Evolutionary conservation across 2,329 filamentous ascomycete species (phyloP).

Genomic region (Ophiocordyceps camponoti-floridani): DNA sequence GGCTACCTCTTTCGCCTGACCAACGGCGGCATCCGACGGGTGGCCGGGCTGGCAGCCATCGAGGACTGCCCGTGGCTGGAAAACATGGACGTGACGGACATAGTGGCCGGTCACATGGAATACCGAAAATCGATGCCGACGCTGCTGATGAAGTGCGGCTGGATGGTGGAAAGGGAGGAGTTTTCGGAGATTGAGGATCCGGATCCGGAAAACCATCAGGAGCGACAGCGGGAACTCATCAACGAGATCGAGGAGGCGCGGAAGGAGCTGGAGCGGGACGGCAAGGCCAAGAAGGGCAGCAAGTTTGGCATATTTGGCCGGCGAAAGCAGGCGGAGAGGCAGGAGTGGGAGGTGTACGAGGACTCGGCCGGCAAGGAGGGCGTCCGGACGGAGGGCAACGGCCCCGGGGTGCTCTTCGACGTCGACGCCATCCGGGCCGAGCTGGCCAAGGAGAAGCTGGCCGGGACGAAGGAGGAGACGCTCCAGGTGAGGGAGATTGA

Average conservation of each 20-base stretch:
- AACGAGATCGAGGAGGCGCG: constrained; percentile 92
- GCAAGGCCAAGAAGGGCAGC: constrained; percentile 40
- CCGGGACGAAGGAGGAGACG: constrained; percentile 30
- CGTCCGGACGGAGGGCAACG: constrained; percentile 20
- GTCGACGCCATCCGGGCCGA: constrained; percentile 85
- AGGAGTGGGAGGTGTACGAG: constrained; percentile 90
- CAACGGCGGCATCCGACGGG: constrained; percentile 72
- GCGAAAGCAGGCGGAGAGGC: constrained; percentile 65
- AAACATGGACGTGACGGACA: constrained; percentile 72
- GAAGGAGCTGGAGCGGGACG: constrained; percentile 67
- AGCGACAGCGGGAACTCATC: constrained; percentile 81
- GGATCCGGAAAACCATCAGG: constrained; percentile 79
- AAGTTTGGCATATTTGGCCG: constrained; percentile 64
- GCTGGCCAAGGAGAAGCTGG: constrained; percentile 47
- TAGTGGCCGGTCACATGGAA: constrained; percentile 87
- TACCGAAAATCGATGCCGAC: constrained; percentile 87
- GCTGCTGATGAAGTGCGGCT: constrained; percentile 73
- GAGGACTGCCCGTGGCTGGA: constrained; percentile 66
- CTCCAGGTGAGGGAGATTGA: constrained; percentile 62
- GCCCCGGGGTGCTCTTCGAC: constrained; percentile 67
- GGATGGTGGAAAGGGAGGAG: constrained; percentile 81
- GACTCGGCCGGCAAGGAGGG: constrained; percentile 32
- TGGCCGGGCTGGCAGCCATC: constrained; percentile 68
- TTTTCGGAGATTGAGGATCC: constrained; percentile 95
- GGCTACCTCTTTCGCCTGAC: constrained; percentile 92